These are phyloP conservation scores for Geotrichum klebahnii DNA, from an alignment of 1,139 yeast genomes.

Conservation along the genomic window DNA sequence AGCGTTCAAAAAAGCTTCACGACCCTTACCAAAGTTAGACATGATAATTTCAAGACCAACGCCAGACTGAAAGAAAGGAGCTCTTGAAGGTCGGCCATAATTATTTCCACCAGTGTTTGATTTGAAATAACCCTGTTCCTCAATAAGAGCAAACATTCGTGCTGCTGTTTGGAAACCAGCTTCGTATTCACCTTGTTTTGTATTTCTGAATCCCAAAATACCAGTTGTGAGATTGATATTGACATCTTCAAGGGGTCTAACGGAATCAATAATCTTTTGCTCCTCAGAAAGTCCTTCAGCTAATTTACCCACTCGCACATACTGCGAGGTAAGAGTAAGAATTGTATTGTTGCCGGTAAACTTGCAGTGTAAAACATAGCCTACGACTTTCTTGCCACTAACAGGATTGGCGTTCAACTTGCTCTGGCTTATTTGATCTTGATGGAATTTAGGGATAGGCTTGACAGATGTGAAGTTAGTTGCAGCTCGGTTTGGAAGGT, in stretches of 20 bases:
- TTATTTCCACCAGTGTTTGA: constrained; percentile 23
- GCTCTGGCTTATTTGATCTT: not conserved
- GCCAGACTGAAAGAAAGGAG: not conserved
- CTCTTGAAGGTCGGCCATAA: constrained; percentile 7
- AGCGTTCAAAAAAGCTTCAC: constrained; percentile 81
- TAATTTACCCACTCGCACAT: constrained; percentile 51
- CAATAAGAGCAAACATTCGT: constrained; percentile 65
- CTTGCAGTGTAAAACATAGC: constrained; percentile 69
- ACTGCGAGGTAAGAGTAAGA: constrained; percentile 60
- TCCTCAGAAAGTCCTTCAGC: constrained; percentile 49
- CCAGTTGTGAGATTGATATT: constrained; percentile 52
- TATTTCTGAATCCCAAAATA: constrained; percentile 44
- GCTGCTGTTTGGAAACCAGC: constrained; percentile 87
- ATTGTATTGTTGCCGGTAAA: constrained; percentile 82
- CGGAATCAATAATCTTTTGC: constrained; percentile 71
- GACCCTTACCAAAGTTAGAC: constrained; percentile 82
- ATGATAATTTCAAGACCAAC: constrained; percentile 56
- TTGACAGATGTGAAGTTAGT: constrained; percentile 14
- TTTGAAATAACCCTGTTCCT: constrained; percentile 47
- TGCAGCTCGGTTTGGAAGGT: not conserved
- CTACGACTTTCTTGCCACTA: constrained; percentile 39
- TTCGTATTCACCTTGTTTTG: constrained; percentile 78
- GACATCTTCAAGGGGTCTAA: constrained; percentile 75
- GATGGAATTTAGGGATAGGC: constrained; percentile 1
- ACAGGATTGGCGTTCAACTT: constrained; percentile 4